Percentiles rank a stretch among this genome's conserved stretches.
Conservation (phyloP, 495 filamentous ascomycete genomes). For the Neurospora hispaniola region DNA sequence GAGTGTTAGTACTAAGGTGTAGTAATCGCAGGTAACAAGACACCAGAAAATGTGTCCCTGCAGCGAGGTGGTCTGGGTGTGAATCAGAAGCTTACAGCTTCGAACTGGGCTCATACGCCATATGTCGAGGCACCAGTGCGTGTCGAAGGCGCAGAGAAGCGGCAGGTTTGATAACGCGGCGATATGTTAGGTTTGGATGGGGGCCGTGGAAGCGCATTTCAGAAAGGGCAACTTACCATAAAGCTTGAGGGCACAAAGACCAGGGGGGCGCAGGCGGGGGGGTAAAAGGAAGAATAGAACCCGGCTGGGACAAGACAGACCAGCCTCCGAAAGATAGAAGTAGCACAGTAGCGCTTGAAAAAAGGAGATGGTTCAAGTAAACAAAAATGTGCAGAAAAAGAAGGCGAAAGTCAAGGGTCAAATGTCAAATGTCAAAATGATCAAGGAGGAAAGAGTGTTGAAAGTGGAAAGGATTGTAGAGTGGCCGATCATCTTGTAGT, state of each 20-base stretch:
- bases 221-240: not conserved
- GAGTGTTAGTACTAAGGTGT: not conserved
- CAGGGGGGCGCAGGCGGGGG: not conserved
- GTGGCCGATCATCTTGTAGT: not conserved
- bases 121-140: not conserved
- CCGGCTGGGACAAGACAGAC: not conserved
- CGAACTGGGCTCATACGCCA: not conserved
- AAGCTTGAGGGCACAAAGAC: not conserved
- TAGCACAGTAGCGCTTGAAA: not conserved
- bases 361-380: not conserved
- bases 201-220: not conserved
- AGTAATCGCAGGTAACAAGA: not conserved
- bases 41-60: not conserved
- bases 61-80: not conserved
- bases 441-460: not conserved
- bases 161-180: not conserved
- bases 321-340: not conserved
- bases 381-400: not conserved
- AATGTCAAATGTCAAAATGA: too few relatives aligned
- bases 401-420: not conserved
- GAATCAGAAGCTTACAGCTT: not conserved
- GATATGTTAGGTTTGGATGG: not conserved
- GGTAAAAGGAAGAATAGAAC: not conserved
- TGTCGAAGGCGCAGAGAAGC: not conserved
- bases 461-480: not conserved